Evolutionary conservation across 345 rosid genomes (phyloP), one percentile per base, ranked within the genome.

Genomic region (Eucalyptus decipiens): DNA sequence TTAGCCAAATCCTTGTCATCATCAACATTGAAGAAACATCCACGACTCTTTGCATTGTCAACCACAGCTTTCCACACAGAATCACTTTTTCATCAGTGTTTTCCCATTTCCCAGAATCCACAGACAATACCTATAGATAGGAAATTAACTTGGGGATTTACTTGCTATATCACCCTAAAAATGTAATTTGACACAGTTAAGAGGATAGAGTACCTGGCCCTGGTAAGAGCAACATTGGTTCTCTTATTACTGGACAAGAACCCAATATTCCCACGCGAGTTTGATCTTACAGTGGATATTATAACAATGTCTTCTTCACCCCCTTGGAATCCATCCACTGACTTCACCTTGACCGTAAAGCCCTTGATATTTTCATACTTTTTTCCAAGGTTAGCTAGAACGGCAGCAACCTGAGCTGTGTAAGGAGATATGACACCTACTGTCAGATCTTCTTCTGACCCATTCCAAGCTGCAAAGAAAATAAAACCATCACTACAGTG

Each of bases 101-200:
- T 56, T 90, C 88, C 60, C 95, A 90, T 92, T 89, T 54, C 96
- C 97, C 87, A 94, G 86, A 91, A 95, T 93, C 96, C 95, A 94
- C 48, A 93, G 94, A 89, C 96, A 89, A 50, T 93, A 92, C 90
- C 96, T 88, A 54, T 15, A 9, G 19, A 51, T 49, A 23, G 30
- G 50, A 19, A 11, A 32, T 43, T 43, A 87, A 67, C 6, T 34
- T 13, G 1, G 81, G 81, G 81, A 34, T 69, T 67, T 34, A 69
- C 43, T 4, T 40, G 13, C 43, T 18, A 34, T 69, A 69, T 34
- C 13, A 69, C 80, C 9, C 43, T 10, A 11, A 72, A 72, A 34
- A 34, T 34, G 45, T 19, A 18, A 72, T 34, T 34, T 72, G 43
- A 72, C 26, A 72, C 43, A 4, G 24, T 49, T 49, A 19, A 43